Percentiles rank a stretch among this genome's conserved stretches.
phyloP scores from a whole-genome alignment of 768 basidiomycete species.

The Ramaria sp. region DNA sequence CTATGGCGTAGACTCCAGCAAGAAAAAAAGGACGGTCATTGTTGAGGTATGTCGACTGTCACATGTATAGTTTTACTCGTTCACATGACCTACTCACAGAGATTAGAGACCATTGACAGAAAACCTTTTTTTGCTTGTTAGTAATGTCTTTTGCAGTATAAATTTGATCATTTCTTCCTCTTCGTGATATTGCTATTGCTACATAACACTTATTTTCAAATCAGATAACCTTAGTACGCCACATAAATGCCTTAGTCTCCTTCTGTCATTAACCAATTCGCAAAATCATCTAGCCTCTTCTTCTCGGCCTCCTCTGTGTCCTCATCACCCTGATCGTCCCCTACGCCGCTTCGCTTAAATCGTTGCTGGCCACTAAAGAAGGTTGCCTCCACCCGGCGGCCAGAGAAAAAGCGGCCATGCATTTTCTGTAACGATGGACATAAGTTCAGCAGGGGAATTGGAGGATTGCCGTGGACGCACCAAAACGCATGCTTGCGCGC shows the following conservation, averaged over 20 bases:
- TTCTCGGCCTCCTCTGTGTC: slow-evolving; percentile 59
- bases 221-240: not conserved
- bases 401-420: slow-evolving; percentile 87
- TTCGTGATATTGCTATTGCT: not conserved
- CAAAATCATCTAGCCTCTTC: slow-evolving; percentile 79
- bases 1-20: slow-evolving; percentile 19
- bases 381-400: slow-evolving; percentile 70
- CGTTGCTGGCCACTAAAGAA: slow-evolving; percentile 74
- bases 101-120: slow-evolving; percentile 59
- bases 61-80: slow-evolving; percentile 5
- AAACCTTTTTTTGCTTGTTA: slow-evolving; percentile 67
- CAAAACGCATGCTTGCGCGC: slow-evolving; percentile 85
- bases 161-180: not conserved
- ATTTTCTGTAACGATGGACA: slow-evolving; percentile 54
- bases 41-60: slow-evolving; percentile 44
- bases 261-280: slow-evolving; percentile 76
- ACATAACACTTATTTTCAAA: not conserved
- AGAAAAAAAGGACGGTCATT: slow-evolving; percentile 49
- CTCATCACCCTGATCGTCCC: slow-evolving; percentile 46
- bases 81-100: slow-evolving; percentile 28
- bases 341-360: slow-evolving; percentile 64
- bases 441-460: not conserved
- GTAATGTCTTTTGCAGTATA: slow-evolving; percentile 23
- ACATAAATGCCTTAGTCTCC: slow-evolving; percentile 36
- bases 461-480: slow-evolving; percentile 30